Base-by-base conservation (phyloP, 2,329 filamentous ascomycete species). In the Clarireedia monteithiana region DNA sequence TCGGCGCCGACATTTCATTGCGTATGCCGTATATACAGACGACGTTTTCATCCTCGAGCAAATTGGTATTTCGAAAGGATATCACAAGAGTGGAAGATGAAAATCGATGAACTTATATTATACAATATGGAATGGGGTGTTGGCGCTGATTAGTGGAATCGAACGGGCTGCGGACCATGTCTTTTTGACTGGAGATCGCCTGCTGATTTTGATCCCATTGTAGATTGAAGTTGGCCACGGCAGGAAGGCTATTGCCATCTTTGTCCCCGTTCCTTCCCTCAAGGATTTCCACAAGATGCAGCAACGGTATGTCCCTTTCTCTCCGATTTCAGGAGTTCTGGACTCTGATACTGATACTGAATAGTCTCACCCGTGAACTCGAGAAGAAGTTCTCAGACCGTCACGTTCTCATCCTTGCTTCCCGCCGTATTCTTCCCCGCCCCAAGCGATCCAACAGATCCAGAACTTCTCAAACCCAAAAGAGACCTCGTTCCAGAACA, bases 301-400 rank as follows among this genome's bases (percentile, higher is more conserved):
- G 86, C 94, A 97, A 84, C 91, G 94, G 92, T 97, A 91, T 79
- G 86, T 77, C 63, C 48, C 48, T 48, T 14, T 12, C 42, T 20
- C 17, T 9, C 20, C n/a, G 23, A 45, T 15, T 40, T 10, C 40
- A 20, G 20, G 20, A 42, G 38, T 46, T 36, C 15, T 38, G 3
- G 50, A 7, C 3, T 44, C 39, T 34, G 15, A 20, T 10, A 27
- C 56, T 58, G 56, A 58, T 3, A 23, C 2, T 30, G 12, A 30
- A 47, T 62, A 97, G 92, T 75, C 86, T 99, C 74, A 99, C 94
- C 78, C 94, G 94, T 80, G 94, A 99, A 85, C 91, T 99, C 74
- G 94, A 99, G 88, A 99, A 99, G 91, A 99, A 99, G 84, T 99
- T 99, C 90, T 97, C 94, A 66, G 94, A 99, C 85, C 94, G 94